These are phyloP conservation scores for Ophiostoma australiae DNA, from an alignment of 2,329 filamentous ascomycete genomes.

Conservation along the genomic window DNA sequence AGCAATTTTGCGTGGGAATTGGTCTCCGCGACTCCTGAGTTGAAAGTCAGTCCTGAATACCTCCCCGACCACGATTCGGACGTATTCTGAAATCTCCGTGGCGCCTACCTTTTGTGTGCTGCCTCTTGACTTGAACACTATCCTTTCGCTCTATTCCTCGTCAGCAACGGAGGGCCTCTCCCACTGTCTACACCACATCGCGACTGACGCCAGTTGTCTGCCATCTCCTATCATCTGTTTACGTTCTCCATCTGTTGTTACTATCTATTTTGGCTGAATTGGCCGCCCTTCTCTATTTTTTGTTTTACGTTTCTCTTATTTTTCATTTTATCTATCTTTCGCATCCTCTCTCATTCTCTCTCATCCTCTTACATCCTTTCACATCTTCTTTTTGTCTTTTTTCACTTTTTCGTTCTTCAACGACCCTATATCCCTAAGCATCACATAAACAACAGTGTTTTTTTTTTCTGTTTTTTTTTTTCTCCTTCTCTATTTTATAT, in stretches of 20 bases:
- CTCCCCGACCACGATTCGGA: not conserved
- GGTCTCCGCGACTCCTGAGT: not conserved
- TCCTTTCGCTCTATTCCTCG: not conserved
- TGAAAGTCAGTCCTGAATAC: not conserved
- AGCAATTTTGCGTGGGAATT: not conserved
- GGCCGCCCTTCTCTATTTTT: no score
- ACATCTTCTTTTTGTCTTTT: not conserved
- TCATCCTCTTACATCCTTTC: no score
- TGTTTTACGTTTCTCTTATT: not conserved
- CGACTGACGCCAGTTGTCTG: not conserved
- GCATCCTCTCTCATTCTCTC: no score
- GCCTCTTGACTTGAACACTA: not conserved
- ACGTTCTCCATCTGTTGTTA: no score
- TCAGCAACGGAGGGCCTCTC: not conserved
- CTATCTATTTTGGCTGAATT: no score
- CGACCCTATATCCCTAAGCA: not conserved
- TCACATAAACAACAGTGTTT: not conserved
- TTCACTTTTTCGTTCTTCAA: not conserved
- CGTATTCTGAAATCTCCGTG: not conserved
- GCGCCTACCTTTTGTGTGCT: not conserved
- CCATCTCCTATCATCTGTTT: not conserved
- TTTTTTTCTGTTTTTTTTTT: not conserved
- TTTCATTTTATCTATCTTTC: not conserved
- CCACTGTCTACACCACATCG: not conserved
- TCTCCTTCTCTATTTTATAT: not conserved